phyloP scores from a whole-genome alignment of 352 stramenopile species.

The Phytophthora sansomeana region DNA sequence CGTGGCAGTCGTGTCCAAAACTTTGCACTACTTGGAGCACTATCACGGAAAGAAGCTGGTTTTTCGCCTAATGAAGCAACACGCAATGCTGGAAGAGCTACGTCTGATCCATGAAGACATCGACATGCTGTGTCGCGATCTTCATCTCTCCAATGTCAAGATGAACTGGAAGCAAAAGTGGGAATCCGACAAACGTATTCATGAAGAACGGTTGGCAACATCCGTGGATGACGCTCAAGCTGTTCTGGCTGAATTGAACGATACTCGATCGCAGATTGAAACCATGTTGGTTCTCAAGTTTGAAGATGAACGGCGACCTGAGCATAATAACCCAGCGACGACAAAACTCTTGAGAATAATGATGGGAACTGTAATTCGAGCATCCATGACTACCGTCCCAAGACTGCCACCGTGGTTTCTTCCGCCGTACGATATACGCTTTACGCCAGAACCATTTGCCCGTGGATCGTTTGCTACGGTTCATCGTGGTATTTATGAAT shows the following conservation, averaged over 20 bases:
- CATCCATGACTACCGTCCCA: constrained; percentile 1
- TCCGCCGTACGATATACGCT: constrained; percentile 21
- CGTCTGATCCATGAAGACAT: constrained; percentile 26
- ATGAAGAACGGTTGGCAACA: not conserved
- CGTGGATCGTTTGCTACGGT: constrained; percentile 30
- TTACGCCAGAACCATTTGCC: constrained; percentile 20
- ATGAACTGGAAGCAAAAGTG: constrained; percentile 29
- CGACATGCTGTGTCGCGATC: constrained; percentile 11
- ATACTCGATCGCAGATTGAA: constrained; percentile 9
- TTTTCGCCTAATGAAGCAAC: constrained; percentile 8
- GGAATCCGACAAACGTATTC: constrained; percentile 7
- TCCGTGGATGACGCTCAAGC: constrained; percentile 1
- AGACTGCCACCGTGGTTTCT: constrained; percentile 31
- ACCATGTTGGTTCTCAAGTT: constrained; percentile 22
- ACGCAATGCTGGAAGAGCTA: constrained; percentile 19
- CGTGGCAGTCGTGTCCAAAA: not conserved
- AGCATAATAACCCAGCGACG: not conserved
- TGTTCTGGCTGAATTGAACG: constrained; percentile 8
- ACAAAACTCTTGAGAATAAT: constrained; percentile 13
- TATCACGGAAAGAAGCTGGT: constrained; percentile 24
- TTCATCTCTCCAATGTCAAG: constrained; percentile 11
- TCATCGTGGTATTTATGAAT: constrained; percentile 30
- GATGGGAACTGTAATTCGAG: constrained; percentile 19
- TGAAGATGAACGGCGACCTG: constrained; percentile 7
- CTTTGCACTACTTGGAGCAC: constrained; percentile 4